phyloP scores from a whole-genome alignment of 495 filamentous ascomycete genomes.

The Lasiosphaeriaceae sp. region DNA sequence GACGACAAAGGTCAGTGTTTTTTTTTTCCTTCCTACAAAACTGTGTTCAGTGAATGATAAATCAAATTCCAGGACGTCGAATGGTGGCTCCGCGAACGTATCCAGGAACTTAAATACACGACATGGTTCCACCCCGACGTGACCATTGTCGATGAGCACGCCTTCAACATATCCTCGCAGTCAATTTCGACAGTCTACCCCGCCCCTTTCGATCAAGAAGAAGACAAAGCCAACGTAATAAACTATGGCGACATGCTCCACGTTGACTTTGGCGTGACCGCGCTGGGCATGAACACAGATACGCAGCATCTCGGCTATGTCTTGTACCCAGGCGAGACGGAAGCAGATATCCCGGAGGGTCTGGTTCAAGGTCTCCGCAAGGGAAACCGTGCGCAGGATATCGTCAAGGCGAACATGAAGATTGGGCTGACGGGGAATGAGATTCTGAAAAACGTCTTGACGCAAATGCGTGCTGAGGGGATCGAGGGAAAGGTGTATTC shows the following conservation, averaged over 20 bases:
- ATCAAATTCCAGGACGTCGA: constrained; percentile 34
- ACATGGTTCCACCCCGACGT: constrained; percentile 48
- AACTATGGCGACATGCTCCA: constrained; percentile 41
- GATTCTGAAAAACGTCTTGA: constrained; percentile 31
- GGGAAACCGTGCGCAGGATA: constrained; percentile 43
- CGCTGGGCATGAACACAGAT: constrained; percentile 46
- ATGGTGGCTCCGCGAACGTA: constrained; percentile 45
- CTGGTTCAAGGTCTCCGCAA: constrained; percentile 38
- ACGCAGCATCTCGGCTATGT: constrained; percentile 49
- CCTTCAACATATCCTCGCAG: constrained; percentile 10
- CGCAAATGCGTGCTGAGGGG: constrained; percentile 37
- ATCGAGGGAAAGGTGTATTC: constrained; percentile 44
- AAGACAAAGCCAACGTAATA: constrained; percentile 16
- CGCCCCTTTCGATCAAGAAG: constrained; percentile 2
- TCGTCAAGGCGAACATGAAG: constrained; percentile 40
- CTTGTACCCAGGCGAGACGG: constrained; percentile 38
- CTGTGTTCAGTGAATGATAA: not conserved
- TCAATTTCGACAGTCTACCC: too few species aligned
- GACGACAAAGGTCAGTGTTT: constrained; percentile 33
- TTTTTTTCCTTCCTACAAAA: not conserved
- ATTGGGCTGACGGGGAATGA: constrained; percentile 38
- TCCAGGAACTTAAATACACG: constrained; percentile 44
- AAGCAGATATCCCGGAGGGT: constrained; percentile 33
- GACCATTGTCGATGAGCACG: constrained; percentile 26
- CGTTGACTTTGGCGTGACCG: constrained; percentile 45